Evolutionary conservation across 2,329 filamentous ascomycete species (phyloP), one percentile per base, ranked within the genome.

Genomic region (Verticillium longisporum): DNA sequence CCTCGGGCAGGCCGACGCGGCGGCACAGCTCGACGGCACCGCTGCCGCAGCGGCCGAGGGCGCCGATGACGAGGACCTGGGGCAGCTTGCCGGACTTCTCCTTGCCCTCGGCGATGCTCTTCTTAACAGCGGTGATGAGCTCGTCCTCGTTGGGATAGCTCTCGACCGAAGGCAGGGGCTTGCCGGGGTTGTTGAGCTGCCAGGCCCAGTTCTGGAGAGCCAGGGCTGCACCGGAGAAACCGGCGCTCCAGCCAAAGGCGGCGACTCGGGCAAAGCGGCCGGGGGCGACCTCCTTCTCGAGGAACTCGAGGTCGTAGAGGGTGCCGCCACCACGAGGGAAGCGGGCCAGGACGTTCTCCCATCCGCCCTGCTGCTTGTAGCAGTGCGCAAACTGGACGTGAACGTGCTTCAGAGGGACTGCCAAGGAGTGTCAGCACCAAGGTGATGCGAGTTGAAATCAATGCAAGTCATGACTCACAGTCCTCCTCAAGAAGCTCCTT

Each of bases 261-360:
- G 88, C 88, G 1, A 93, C 87, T 64, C 90, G 79, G n/a, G 50
- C 56, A 26, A 58, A 58, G 56, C 89, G 81, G 41, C 90, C 90
- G 34, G 78, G 81, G 5, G 56, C 37, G 14, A 56, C 50, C 65
- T 88, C 84, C 67, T 96, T 89, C 45, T 85, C 84, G 41, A 97
- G 80, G 73, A 97, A 97, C 73, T 97, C 93, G 41, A 97, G 83
- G 70, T 97, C 93, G 62, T 92, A 85, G 14, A 97, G 84, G 0
- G 85, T 88, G 67, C 91, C 91, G 60, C 87, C 86, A 61, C 91
- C 92, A 31, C 86, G 83, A 33, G 89, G 83, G 74, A 92, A 97
- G 61, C 93, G 84, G 61, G 86, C 82, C n/a, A 97, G 85, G 5
- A 92, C 90, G 53, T 84, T 83, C 61, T 91, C 85, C 91, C 91